Evolutionary conservation across 2,329 filamentous ascomycete genomes (phyloP).

Genomic region (Pyrenochaeta sp.): DNA sequence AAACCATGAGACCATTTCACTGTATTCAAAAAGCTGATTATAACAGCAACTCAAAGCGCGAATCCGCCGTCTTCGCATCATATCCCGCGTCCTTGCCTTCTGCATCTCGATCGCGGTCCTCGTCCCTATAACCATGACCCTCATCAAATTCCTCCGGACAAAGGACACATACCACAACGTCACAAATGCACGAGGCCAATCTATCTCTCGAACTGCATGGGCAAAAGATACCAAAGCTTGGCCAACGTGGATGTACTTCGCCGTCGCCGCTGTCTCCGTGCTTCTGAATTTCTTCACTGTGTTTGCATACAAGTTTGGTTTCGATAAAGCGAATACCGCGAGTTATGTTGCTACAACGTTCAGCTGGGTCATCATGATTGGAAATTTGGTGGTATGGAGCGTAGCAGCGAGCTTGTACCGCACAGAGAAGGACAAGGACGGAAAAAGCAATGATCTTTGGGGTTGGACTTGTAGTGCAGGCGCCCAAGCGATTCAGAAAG

Average conservation of each 20-base stretch:
- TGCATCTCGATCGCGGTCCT: slow-evolving; percentile 47
- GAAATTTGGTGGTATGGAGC: slow-evolving; percentile 49
- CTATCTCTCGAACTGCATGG: slow-evolving; percentile 50
- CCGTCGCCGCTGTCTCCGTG: slow-evolving; percentile 38
- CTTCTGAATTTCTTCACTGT: slow-evolving; percentile 48
- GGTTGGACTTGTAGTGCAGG: slow-evolving; percentile 51
- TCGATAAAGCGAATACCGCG: slow-evolving; percentile 45
- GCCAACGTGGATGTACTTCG: slow-evolving; percentile 54
- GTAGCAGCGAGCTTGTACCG: slow-evolving; percentile 47
- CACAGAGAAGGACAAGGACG: slow-evolving; percentile 45
- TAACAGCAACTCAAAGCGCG: slow-evolving; percentile 46
- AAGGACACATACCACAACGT: slow-evolving; percentile 36
- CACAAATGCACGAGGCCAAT: slow-evolving; percentile 18
- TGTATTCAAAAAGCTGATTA: slow-evolving; percentile 5
- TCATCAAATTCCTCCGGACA: slow-evolving; percentile 51
- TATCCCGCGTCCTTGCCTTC: slow-evolving; percentile 46
- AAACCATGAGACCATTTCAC: neutral
- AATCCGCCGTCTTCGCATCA: slow-evolving; percentile 50
- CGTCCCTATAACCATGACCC: slow-evolving; percentile 47
- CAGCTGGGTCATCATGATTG: slow-evolving; percentile 36
- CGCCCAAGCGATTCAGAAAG: slow-evolving; percentile 48
- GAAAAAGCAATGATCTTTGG: slow-evolving; percentile 52
- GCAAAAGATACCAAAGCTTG: slow-evolving; percentile 46
- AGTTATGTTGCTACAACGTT: slow-evolving; percentile 39
- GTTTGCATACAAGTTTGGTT: slow-evolving; percentile 41